Conservation (phyloP, 257 asterid genomes). For the Nyctanthes arbortristis region DNA sequence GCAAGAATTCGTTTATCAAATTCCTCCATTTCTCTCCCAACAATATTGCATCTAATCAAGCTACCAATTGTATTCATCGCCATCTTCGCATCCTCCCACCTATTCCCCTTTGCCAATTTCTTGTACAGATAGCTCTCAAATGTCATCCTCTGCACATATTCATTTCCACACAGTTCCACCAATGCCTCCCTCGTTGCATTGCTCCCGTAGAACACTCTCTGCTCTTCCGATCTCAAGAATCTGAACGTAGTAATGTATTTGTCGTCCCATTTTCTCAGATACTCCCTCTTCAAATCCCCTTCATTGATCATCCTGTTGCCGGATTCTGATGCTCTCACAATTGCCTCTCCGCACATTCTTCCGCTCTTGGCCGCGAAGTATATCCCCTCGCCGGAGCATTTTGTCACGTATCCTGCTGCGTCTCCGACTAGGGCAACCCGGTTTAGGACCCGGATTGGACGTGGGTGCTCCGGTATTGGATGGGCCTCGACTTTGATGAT, state of each 20-base stretch:
- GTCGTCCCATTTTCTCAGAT: slow-evolving; percentile 76
- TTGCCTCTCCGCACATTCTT: slow-evolving; percentile 76
- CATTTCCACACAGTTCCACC: slow-evolving; percentile 83
- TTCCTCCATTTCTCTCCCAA: slow-evolving; percentile 45
- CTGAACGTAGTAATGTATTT: slow-evolving; percentile 65
- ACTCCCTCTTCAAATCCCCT: slow-evolving; percentile 69
- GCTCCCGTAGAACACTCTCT: slow-evolving; percentile 71
- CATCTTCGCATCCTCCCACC: slow-evolving; percentile 61
- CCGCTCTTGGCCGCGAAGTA: slow-evolving; percentile 86
- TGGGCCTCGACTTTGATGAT: slow-evolving; percentile 81
- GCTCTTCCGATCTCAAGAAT: slow-evolving; percentile 63
- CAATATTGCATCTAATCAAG: slow-evolving; percentile 59
- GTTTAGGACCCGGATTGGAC: slow-evolving; percentile 60
- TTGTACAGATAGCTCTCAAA: slow-evolving; percentile 82
- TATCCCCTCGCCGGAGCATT: slow-evolving; percentile 86
- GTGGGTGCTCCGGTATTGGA: slow-evolving; percentile 84
- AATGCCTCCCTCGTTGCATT: slow-evolving; percentile 81
- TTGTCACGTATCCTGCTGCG: slow-evolving; percentile 85
- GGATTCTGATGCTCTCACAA: slow-evolving; percentile 62
- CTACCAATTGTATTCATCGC: slow-evolving; percentile 59
- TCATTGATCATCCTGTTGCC: slow-evolving; percentile 62
- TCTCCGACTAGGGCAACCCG: slow-evolving; percentile 79
- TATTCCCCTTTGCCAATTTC: slow-evolving; percentile 61
- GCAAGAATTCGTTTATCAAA: slow-evolving; percentile 24
- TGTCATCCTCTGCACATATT: slow-evolving; percentile 82